Evolutionary conservation across 2,329 filamentous ascomycete species (phyloP), one percentile per base, ranked within the genome.

Genomic region (Pestalotiopsis sp.): DNA sequence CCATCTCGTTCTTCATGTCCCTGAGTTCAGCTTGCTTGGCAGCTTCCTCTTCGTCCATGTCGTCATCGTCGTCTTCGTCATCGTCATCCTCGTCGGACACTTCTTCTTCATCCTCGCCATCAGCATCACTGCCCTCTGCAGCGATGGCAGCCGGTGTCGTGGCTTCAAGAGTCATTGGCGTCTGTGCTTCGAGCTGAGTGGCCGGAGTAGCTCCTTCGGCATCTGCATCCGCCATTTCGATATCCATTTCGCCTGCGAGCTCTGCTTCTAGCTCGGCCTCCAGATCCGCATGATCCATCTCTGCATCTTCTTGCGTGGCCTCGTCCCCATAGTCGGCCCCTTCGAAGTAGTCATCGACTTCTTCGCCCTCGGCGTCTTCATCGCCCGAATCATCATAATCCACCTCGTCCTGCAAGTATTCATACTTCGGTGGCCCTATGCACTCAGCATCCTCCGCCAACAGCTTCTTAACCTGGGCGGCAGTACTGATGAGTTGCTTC

Each of bases 401-500:
- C 4, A 72, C 81, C 11, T 82, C 79, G 38, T 90, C 83, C 69
- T 92, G 89, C 64, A 69, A 31, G 23, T 92, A 82, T 75, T 92
- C 84, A 75, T 94, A 90, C 74, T 88, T 92, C 65, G 83, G 85
- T 14, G 90, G 88, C 25, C 87, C 87, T 2, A 85, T 72, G 4
- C 90, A 87, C 52, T 86, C 85, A 66, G 86, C 85, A 74, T 97
- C 94, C 56, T 90, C 89, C 59, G 87, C 86, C 3, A 97, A 84
- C 41, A 97, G 82, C 59, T 91, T 87, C 71, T 94, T 90, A 41
- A 97, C 93, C 73, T 93, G 89, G 68, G 90, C 89, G 76, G 97
- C 94, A 64, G 95, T 93, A 73, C 93, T 91, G 77, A 95, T 92
- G 71, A 96, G 95, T 72, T 95, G 93, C 69, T 93, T 91, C 68